phyloP scores from a whole-genome alignment of 495 filamentous ascomycete genomes.

The Jackrogersella multiformis region DNA sequence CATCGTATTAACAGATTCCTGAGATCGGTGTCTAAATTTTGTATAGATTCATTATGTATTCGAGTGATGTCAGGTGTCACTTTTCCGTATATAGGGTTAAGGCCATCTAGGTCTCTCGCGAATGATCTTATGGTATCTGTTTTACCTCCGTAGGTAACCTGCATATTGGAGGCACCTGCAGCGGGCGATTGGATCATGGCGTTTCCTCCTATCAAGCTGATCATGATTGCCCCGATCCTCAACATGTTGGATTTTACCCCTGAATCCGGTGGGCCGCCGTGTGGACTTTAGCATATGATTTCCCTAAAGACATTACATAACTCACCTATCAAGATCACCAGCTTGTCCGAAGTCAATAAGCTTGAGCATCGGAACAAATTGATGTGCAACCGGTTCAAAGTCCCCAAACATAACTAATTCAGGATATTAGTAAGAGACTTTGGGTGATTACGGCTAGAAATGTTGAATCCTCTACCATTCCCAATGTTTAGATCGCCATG shows the following conservation, averaged over 20 bases:
- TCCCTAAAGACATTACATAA: neutral
- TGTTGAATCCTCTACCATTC: constrained; percentile 26
- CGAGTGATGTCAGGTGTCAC: neutral
- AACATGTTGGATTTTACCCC: constrained; percentile 21
- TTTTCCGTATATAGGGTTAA: constrained; percentile 13
- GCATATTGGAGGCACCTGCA: constrained; percentile 15
- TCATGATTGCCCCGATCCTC: constrained; percentile 20
- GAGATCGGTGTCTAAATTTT: constrained; percentile 36
- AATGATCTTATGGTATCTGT: constrained; percentile 15
- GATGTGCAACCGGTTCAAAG: constrained; percentile 21
- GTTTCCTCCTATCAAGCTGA: constrained; percentile 26
- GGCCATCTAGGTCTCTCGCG: constrained; percentile 32
- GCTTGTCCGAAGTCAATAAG: constrained; percentile 40
- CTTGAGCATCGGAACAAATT: constrained; percentile 16
- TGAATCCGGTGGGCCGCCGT: neutral
- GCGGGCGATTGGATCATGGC: neutral
- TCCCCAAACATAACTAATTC: constrained; percentile 36
- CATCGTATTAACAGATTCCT: constrained; percentile 27
- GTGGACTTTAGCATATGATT: neutral
- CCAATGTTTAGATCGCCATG: constrained; percentile 36
- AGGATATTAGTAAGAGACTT: neutral
- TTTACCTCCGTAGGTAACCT: constrained; percentile 5
- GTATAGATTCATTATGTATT: constrained; percentile 10
- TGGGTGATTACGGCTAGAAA: neutral
- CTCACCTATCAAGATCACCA: neutral